A percentile compares a stretch with the other conserved stretches of the same genome.
These are phyloP conservation scores for Brassica nigra DNA, from an alignment of 345 rosid genomes.

Conservation along the genomic window DNA sequence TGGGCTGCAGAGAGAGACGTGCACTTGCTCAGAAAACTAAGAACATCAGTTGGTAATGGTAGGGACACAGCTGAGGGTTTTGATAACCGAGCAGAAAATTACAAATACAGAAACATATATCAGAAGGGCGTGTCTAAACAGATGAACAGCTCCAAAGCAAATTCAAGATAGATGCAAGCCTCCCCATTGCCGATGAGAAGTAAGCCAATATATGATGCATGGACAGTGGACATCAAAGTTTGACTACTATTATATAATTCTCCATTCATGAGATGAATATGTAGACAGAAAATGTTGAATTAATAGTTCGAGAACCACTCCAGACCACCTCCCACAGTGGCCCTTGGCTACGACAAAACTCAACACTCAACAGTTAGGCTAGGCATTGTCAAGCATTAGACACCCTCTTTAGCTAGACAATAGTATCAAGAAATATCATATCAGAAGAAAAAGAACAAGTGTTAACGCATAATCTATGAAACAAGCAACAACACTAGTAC, in stretches of 20 bases:
- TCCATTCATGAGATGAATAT: conserved; percentile 8
- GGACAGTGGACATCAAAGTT: conserved; percentile 23
- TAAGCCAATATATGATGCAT: conserved; percentile 9
- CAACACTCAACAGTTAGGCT: conserved; percentile 31
- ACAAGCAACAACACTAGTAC: background rate
- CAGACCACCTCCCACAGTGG: conserved; percentile 42
- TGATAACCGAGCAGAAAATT: conserved; percentile 37
- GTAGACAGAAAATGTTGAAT: background rate
- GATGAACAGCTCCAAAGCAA: conserved; percentile 38
- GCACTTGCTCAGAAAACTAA: conserved; percentile 4
- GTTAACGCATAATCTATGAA: background rate
- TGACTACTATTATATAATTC: conserved; percentile 17
- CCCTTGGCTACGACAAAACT: conserved; percentile 21
- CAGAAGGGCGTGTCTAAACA: conserved; percentile 29
- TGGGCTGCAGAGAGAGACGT: conserved; percentile 33
- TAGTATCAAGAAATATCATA: conserved; percentile 20
- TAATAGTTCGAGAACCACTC: conserved; percentile 32
- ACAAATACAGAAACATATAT: conserved; percentile 18
- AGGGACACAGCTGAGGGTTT: conserved; percentile 36
- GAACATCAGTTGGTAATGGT: conserved; percentile 28
- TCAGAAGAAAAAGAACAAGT: conserved; percentile 15
- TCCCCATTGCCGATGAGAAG: conserved; percentile 34
- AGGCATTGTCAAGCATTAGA: conserved; percentile 34
- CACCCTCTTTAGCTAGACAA: conserved; percentile 40
- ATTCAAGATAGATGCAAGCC: conserved; percentile 34